Conservation (phyloP, 441 rosid genomes). For the Euphorbia schlechtendalii region DNA sequence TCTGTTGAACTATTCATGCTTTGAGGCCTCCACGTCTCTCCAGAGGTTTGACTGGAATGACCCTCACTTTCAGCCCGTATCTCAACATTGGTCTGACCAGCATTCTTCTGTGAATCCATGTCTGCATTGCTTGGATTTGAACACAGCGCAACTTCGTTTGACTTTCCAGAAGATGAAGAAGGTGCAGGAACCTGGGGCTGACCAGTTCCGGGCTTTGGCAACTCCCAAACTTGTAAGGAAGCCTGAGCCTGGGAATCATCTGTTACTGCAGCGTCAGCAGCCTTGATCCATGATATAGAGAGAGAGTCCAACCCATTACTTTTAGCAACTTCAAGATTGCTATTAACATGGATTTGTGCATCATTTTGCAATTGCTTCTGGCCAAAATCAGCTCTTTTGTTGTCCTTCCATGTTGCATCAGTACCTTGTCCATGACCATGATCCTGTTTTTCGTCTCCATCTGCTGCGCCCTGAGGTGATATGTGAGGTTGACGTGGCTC, state of each 20-base stretch:
- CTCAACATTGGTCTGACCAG: constrained; percentile 23
- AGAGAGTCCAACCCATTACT: constrained; percentile 24
- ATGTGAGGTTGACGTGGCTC: constrained; percentile 23
- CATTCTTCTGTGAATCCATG: constrained; percentile 21
- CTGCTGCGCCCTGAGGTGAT: constrained; percentile 28
- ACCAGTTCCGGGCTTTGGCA: constrained; percentile 27
- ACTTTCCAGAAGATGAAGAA: constrained; percentile 35
- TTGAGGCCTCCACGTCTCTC: constrained; percentile 55
- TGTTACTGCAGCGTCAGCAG: constrained; percentile 29
- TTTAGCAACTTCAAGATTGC: constrained; percentile 25
- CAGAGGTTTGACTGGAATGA: constrained; percentile 44
- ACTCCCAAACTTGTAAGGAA: constrained; percentile 29
- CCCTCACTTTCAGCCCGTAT: constrained; percentile 40
- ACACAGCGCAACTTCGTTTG: constrained; percentile 26
- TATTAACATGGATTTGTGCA: constrained; percentile 31
- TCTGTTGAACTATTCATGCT: constrained; percentile 37
- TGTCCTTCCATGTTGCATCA: constrained; percentile 25
- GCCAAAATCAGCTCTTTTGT: constrained; percentile 36
- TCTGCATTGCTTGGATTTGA: constrained; percentile 25
- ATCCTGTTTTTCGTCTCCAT: constrained; percentile 25
- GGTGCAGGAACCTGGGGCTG: constrained; percentile 37
- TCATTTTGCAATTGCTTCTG: constrained; percentile 37
- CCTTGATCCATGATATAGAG: constrained; percentile 33
- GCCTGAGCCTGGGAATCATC: constrained; percentile 27
- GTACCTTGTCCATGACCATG: constrained; percentile 23